These are phyloP conservation scores for Epichloe gansuensis DNA, from an alignment of 2,329 filamentous ascomycete genomes.

Conservation along the genomic window DNA sequence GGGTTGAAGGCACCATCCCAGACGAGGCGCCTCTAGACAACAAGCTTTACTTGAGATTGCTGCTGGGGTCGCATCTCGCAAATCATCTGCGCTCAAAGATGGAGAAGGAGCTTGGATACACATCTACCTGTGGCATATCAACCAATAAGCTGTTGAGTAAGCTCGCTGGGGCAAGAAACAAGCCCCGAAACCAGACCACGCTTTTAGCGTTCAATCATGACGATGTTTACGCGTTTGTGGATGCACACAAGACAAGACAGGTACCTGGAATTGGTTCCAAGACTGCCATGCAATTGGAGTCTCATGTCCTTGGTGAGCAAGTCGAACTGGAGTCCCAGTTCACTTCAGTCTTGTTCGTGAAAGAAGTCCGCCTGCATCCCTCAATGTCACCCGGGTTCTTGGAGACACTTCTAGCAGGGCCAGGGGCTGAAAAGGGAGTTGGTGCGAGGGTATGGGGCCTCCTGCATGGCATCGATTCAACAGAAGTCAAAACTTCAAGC, in stretches of 20 bases:
- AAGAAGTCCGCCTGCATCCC: slow-evolving; percentile 49
- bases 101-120: slow-evolving; percentile 69
- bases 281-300: slow-evolving; percentile 34
- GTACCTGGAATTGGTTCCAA: slow-evolving; percentile 81
- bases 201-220: slow-evolving; percentile 52
- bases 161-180: slow-evolving; percentile 69
- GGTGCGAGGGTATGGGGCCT: slow-evolving; percentile 63
- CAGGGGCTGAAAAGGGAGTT: slow-evolving; percentile 58
- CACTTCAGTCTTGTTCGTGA: slow-evolving; percentile 44
- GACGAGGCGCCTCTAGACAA: slow-evolving; percentile 17
- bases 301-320: slow-evolving; percentile 33
- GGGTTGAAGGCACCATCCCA: slow-evolving; percentile 27
- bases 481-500: slow-evolving; percentile 58
- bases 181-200: slow-evolving; percentile 79
- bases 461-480: slow-evolving; percentile 67
- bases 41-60: slow-evolving; percentile 45
- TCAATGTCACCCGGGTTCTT: slow-evolving; percentile 51
- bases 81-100: slow-evolving; percentile 58
- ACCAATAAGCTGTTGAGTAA: slow-evolving; percentile 82
- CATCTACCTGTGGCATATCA: slow-evolving; percentile 74
- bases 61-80: slow-evolving; percentile 72
- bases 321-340: slow-evolving; percentile 22
- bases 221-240: slow-evolving; percentile 56
- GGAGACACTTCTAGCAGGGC: slow-evolving; percentile 55
- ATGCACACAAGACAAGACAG: slow-evolving; percentile 60